Conservation (phyloP, 768 basidiomycete species). For the Tulasnella sp. region DNA sequence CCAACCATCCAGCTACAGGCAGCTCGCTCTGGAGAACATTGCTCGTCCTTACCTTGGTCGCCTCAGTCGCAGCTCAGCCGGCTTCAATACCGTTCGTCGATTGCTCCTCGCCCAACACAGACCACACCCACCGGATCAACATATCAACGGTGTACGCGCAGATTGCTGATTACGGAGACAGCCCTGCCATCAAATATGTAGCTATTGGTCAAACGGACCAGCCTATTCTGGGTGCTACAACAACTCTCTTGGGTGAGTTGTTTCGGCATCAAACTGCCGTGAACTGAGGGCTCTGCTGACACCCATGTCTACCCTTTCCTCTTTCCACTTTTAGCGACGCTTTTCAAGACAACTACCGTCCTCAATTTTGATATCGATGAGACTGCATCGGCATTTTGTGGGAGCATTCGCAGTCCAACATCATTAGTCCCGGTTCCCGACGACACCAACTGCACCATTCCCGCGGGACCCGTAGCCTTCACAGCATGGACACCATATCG, state of each 20-base stretch:
- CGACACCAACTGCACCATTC: constrained; percentile 63
- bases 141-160: constrained; percentile 72
- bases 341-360: constrained; percentile 77
- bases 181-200: constrained; percentile 31
- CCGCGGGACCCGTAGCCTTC: constrained; percentile 75
- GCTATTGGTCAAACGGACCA: constrained; percentile 23
- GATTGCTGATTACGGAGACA: constrained; percentile 45
- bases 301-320: constrained; percentile 1
- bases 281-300: constrained; percentile 10
- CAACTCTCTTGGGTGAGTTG: constrained; percentile 49
- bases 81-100: constrained; percentile 60
- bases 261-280: constrained; percentile 45
- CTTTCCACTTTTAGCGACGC: constrained; percentile 55
- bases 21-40: neutral
- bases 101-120: constrained; percentile 51
- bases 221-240: constrained; percentile 21
- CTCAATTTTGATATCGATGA: constrained; percentile 71
- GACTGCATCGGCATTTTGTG: constrained; percentile 72
- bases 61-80: constrained; percentile 46
- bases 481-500: constrained; percentile 61
- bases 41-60: neutral
- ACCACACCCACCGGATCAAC: constrained; percentile 51
- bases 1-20: neutral
- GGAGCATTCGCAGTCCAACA: constrained; percentile 71
- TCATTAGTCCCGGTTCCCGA: constrained; percentile 48